Conservation (phyloP, 139 green algal genomes). For the Marvania coccoides region DNA sequence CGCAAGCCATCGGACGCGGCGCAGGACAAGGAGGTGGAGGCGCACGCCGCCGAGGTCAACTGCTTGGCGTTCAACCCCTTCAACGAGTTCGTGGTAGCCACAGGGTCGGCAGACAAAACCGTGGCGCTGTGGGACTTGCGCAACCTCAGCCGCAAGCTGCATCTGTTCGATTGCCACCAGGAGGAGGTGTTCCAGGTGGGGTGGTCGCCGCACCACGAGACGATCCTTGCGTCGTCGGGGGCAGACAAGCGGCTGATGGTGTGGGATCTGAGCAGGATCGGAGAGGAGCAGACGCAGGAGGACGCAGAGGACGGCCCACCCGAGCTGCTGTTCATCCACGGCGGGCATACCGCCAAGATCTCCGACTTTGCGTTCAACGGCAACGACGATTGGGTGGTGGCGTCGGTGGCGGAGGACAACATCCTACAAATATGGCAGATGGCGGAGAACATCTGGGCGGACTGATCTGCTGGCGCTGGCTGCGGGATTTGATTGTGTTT, state of each 20-base stretch:
- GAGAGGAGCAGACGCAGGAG: conserved; percentile 86
- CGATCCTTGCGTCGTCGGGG: conserved; percentile 87
- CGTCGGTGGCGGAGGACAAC: conserved; percentile 97
- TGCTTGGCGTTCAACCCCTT: conserved; percentile 97
- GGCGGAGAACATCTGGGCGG: conserved; percentile 88
- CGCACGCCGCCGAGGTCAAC: conserved; percentile 93
- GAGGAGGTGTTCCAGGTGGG: conserved; percentile 97
- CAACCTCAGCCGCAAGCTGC: conserved; percentile 78
- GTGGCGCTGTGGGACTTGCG: conserved; percentile 91
- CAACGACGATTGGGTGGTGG: conserved; percentile 89
- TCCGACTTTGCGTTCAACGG: conserved; percentile 95
- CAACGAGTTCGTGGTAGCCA: conserved; percentile 94
- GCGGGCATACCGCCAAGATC: conserved; percentile 88
- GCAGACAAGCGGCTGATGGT: conserved; percentile 94
- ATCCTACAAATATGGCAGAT: conserved; percentile 98
- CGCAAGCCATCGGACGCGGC: conserved; percentile 40
- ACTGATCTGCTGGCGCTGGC: conserved; percentile 13
- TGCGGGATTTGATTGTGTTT: background rate
- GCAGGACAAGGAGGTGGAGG: conserved; percentile 38
- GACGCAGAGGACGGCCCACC: conserved; percentile 96
- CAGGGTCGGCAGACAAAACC: conserved; percentile 91
- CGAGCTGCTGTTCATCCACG: conserved; percentile 92
- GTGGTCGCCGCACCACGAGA: conserved; percentile 94
- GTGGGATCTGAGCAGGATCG: conserved; percentile 95
- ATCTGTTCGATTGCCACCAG: conserved; percentile 86